A percentile compares a stretch with the other conserved stretches of the same genome.
Conservation (phyloP, 1,284 basidiomycete genomes). For the Sporisorium exsertum region DNA sequence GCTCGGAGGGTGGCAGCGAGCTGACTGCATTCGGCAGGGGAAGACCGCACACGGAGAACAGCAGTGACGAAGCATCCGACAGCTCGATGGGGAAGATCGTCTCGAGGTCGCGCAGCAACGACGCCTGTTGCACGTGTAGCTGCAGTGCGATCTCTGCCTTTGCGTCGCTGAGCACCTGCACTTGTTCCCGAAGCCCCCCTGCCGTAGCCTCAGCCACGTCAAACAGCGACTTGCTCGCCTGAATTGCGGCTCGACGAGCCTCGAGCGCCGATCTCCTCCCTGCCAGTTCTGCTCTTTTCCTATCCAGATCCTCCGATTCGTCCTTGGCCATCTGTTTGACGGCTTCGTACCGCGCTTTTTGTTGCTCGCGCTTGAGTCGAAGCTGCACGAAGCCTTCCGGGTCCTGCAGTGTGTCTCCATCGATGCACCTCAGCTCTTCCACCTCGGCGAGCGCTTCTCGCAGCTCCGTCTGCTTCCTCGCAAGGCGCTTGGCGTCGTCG, state of each 20-base stretch:
- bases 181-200: conserved; percentile 10
- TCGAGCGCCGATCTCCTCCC: conserved; percentile 16
- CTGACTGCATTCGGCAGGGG: conserved; percentile 60
- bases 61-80: conserved; percentile 58
- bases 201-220: conserved; percentile 12
- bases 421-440: conserved; percentile 4
- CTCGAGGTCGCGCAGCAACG: conserved; percentile 59
- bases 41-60: conserved; percentile 62
- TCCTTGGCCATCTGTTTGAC: conserved; percentile 19
- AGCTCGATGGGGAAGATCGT: conserved; percentile 66
- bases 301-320: conserved; percentile 19
- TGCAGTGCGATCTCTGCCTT: conserved; percentile 11
- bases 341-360: conserved; percentile 13
- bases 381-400: conserved; percentile 26
- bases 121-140: conserved; percentile 42
- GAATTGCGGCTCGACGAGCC: conserved; percentile 21
- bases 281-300: conserved; percentile 16
- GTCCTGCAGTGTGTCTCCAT: conserved; percentile 15
- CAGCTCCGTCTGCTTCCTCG: conserved; percentile 27
- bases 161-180: conserved; percentile 6
- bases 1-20: conserved; percentile 25
- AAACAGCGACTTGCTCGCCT: conserved; percentile 17
- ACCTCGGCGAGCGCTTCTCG: conserved; percentile 10
- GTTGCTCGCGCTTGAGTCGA: conserved; percentile 31
- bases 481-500: conserved; percentile 23